phyloP scores from a whole-genome alignment of 495 filamentous ascomycete genomes.

The Aspergillus incahuasiensis region DNA sequence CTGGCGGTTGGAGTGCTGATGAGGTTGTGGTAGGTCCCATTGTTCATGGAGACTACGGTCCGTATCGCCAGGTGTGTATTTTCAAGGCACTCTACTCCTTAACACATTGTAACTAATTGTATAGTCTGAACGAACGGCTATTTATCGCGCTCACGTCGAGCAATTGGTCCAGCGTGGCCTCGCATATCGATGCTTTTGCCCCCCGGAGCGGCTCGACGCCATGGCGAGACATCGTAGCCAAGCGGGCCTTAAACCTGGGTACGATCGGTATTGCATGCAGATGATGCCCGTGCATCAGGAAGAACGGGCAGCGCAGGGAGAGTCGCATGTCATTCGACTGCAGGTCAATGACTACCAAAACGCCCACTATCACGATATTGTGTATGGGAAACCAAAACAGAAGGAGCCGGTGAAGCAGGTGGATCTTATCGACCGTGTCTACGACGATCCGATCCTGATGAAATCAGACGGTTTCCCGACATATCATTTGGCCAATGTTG shows the following conservation, averaged over 20 bases:
- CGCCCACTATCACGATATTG: slow-evolving; percentile 65
- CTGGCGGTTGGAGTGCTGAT: slow-evolving; percentile 2
- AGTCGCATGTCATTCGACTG: slow-evolving; percentile 75
- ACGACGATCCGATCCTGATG: slow-evolving; percentile 76
- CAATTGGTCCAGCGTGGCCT: slow-evolving; percentile 64
- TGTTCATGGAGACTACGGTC: slow-evolving; percentile 71
- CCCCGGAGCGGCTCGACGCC: slow-evolving; percentile 60
- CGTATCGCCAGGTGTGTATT: slow-evolving; percentile 72
- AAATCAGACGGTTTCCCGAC: slow-evolving; percentile 91
- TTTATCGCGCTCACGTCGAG: slow-evolving; percentile 71
- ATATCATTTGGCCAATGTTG: slow-evolving; percentile 94
- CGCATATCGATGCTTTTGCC: slow-evolving; percentile 93
- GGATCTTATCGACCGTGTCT: slow-evolving; percentile 45
- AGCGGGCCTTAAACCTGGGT: slow-evolving; percentile 59
- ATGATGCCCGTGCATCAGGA: slow-evolving; percentile 65
- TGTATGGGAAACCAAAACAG: slow-evolving; percentile 62
- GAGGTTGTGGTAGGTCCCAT: slow-evolving; percentile 57
- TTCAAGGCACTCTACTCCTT: not conserved
- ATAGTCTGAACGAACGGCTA: slow-evolving; percentile 71
- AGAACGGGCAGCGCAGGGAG: slow-evolving; percentile 58
- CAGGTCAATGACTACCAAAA: slow-evolving; percentile 46
- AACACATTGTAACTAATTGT: not conserved
- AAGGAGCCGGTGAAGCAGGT: slow-evolving; percentile 43
- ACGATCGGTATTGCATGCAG: slow-evolving; percentile 73
- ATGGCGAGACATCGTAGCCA: slow-evolving; percentile 56